Evolutionary conservation across 257 asterid genomes (phyloP), one percentile per base, ranked within the genome.

Genomic region (Fraxinus excelsior): DNA sequence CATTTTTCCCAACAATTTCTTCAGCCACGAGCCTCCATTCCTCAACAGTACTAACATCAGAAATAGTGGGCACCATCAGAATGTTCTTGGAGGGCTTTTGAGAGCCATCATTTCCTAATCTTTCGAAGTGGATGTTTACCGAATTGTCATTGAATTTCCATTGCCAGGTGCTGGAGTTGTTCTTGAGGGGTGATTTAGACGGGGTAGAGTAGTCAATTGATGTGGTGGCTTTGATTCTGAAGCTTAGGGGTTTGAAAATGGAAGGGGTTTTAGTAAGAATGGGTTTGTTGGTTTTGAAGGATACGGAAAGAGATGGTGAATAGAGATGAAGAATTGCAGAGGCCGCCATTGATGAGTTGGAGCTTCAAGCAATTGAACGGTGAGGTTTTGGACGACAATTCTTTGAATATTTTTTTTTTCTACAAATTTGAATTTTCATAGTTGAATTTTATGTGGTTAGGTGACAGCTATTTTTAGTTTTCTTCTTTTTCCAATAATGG

Each of bases 21-120:
- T 91, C 89, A 25, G 97, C 99, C 71, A 91, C 99, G 32, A 40
- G 44, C 69, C 99, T 88, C 99, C 99, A 94, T 78, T 94, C 99
- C 75, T 91, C 99, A 21, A 92, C 97, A 2, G 97, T 94, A 82
- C 99, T 94, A 23, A 94, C 99, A 78, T 94, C 99, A 73, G 99
- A 94, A 71, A 94, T 91, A 0, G 99, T 92, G 23, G 99, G 99
- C 78, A 94, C 86, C 91, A 94, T 74, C 69, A 94, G 87, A 68
- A 94, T 84, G 78, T 90, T 84, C 92, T 82, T 88, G 29, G 84
- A 83, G 28, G 89, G 89, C 80, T 74, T 78, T 42, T 82, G 81
- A 12, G 73, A 74, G 58, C 70, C 85, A 69, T 82, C 88, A 60
- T 80, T 89, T 64, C 85, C 88, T 28, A 83, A 86, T 80, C 85